Base-by-base conservation (phyloP, 352 stramenopile species). In the Blastocystis sp. region DNA sequence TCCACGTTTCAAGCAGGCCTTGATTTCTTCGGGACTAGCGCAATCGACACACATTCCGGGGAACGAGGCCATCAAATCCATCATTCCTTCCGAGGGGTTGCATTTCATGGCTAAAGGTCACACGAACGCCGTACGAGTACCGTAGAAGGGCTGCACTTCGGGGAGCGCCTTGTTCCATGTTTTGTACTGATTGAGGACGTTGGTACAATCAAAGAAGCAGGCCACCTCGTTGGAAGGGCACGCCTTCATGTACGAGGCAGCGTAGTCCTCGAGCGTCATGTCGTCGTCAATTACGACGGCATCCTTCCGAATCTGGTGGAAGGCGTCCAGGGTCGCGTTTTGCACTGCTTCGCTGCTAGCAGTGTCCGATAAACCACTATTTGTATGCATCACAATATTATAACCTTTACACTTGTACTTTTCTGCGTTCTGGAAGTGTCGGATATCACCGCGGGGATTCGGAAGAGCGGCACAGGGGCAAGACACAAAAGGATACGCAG, bases 131-230 rank as follows among this genome's bases (percentile, higher is more conserved):
- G 62, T 62, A 31, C 2, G 19, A 55, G 12, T 79, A 89, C 79
- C 79, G 31, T 89, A 89, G 41, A 80, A 89, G 16, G 79, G 79
- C 29, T 89, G 79, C 31, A 89, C 67, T 55, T 80, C 55, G n/a
- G 29, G 12, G 31, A 89, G 79, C 35, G 67, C 55, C 3, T 80
- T 26, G 37, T 67, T 79, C 79, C 79, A 89, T 26, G 63, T 80
- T 24, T 89, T 89, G 50, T 89, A 89, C 60, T 89, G 79, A 62
- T 67, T 60, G 29, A 89, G 39, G 55, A 80, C 29, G n/a, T 6
- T 39, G 16, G 79, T 69, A 31, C 37, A 63, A 79, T 80, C 67
- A 62, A 63, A 80, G 50, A 89, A 79, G 29, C 37, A 76, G 24
- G 67, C 21, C 3, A 29, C 41, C 13, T 88, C 37, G 26, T 77